Percentiles rank a stretch among this genome's conserved stretches.
Conservation (phyloP, 257 asterid genomes). For the Avicennia marina region DNA sequence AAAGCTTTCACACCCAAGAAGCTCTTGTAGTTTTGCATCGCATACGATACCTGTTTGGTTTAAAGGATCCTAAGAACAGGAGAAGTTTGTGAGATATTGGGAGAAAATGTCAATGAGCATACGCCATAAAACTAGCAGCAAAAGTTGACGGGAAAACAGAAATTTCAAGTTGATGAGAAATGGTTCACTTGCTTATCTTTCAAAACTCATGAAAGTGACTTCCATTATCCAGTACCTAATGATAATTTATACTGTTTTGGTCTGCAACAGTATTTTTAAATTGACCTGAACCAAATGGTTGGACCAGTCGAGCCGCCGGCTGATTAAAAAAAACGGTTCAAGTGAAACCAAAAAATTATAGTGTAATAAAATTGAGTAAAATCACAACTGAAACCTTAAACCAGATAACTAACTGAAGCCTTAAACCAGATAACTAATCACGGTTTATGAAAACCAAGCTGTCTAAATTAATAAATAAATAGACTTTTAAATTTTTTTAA, state of each 20-base stretch:
- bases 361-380: too few species aligned
- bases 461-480: too few species aligned
- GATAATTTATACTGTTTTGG: background rate
- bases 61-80: slow-evolving; percentile 48
- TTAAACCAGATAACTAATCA: too few species aligned
- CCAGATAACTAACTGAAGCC: too few species aligned
- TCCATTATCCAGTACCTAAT: background rate
- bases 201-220: background rate
- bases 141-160: background rate
- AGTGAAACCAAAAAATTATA: too few species aligned
- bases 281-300: too few species aligned
- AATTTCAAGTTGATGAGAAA: background rate
- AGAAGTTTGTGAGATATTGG: slow-evolving; percentile 9
- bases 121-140: background rate
- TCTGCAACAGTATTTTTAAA: too few species aligned
- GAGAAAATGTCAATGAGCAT: background rate
- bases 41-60: slow-evolving; percentile 46
- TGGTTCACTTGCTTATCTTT: background rate
- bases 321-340: too few species aligned
- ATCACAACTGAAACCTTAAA: too few species aligned
- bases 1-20: slow-evolving; percentile 62
- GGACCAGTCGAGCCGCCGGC: too few species aligned
- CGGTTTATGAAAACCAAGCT: too few species aligned
- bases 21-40: slow-evolving; percentile 59
- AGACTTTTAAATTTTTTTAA: too few species aligned